Evolutionary conservation across 345 rosid species (phyloP), one percentile per base, ranked within the genome.

Genomic region (Rhizophora apiculata): DNA sequence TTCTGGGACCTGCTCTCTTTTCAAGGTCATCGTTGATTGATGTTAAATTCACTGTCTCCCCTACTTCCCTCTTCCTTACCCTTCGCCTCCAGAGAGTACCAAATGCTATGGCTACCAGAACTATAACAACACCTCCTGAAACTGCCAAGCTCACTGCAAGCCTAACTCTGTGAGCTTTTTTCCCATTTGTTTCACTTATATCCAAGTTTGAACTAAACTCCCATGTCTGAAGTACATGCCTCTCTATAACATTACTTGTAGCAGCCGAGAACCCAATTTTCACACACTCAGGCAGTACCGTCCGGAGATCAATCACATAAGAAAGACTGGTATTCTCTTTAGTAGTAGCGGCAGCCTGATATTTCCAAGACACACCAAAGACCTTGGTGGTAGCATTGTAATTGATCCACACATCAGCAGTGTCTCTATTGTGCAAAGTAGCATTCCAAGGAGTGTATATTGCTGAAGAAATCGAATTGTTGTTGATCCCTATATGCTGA

Each of bases 401-500:
- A 22, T 61, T 15, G 26, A 87, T 71, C 74, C 34, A 46, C 2
- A 36, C 83, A 18, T 81, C 70, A 24, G 72, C 73, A 11, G 29
- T 52, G 26, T 83, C 83, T 59, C 70, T 79, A 21, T 72, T 80
- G 62, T 81, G 85, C 0, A 72, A 20, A 31, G 78, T 73, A 8
- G 74, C 85, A 60, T 84, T 81, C 87, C 85, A 87, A 7, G 70
- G 70, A 1, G 78, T 75, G 46, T 69, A 66, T 0, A 74, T 73
- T 0, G 71, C 73, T 0, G 81, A 83, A 4, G 74, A 18, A 46
- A 83, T 62, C 0, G 85, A 83, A 59, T 77, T 82, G 13, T 71
- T 58, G 62, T 83, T 83, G 65, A 83, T 87, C 51, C 88, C 85
- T 0, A 81, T 84, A 36, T 86, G 86, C 20, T 63, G 69, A 10